A percentile compares a stretch with the other conserved stretches of the same genome.
Conservation (phyloP, 768 basidiomycete species). For the Suillus ampliporus region DNA sequence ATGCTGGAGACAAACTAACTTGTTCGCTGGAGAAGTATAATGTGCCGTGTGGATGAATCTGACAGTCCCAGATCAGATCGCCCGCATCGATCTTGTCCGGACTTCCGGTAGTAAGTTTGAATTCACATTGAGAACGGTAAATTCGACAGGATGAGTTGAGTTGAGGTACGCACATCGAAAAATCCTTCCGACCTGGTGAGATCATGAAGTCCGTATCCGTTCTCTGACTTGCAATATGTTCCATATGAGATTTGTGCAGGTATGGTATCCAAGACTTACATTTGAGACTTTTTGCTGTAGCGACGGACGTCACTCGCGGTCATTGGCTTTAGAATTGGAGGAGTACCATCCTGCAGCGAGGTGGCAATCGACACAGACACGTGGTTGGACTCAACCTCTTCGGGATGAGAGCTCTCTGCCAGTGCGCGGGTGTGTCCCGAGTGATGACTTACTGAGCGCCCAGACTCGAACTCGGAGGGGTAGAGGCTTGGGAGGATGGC, state of each 20-base stretch:
- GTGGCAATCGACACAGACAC: conserved; percentile 2
- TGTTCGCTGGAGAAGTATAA: conserved; percentile 5
- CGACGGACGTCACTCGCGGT: conserved; percentile 7
- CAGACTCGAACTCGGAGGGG: neutral
- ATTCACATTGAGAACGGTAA: neutral
- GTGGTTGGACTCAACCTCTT: neutral
- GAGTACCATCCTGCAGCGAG: neutral
- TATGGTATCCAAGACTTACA: neutral
- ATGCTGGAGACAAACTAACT: neutral
- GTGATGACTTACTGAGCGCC: neutral
- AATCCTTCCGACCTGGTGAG: neutral
- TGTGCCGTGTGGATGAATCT: conserved; percentile 1
- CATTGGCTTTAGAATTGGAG: neutral
- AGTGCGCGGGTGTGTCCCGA: neutral
- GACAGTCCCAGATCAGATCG: conserved; percentile 1
- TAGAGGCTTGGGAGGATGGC: neutral
- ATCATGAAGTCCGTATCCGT: conserved; percentile 4
- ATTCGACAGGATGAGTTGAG: neutral
- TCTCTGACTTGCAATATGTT: neutral
- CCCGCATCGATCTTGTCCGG: neutral
- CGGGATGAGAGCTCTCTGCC: neutral
- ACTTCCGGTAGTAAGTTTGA: neutral
- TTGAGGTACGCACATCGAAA: neutral
- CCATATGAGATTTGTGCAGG: neutral
- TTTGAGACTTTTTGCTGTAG: conserved; percentile 8